Evolutionary conservation across 1,284 basidiomycete species (phyloP), one percentile per base, ranked within the genome.

Genomic region (Vanrija sp.): DNA sequence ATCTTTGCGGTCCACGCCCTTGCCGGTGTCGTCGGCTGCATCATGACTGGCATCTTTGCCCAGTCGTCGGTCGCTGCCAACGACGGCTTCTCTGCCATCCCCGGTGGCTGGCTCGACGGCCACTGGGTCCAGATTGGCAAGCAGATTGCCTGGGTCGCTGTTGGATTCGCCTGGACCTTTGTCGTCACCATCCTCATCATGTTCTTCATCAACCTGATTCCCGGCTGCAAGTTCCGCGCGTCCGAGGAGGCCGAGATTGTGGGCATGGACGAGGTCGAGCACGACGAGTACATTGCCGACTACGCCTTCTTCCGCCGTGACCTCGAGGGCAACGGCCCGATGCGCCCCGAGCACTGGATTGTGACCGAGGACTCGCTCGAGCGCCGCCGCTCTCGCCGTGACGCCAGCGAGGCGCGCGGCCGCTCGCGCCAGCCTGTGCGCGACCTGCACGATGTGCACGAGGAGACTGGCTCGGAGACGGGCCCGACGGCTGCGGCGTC

Each of bases 1-100:
- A 81, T 91, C 54, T 90, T 88, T 71, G 86, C 88, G n/a, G 87
- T 91, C 65, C 91, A 98, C 79, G 92, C 88, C 41, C 77, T 97
- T 18, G 90, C 89, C 4, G 94, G 94, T 45, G 83, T 94, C 20
- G 81, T 95, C 47, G 92, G 93, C 39, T 81, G 90, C 36, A 69
- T 97, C 41, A 76, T 76, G 75, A 76, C 75, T 16, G 75, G 75
- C 41, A 58, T 76, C 49, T 96, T 97, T 63, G 88, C 88, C 2
- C 85, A 82, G 61, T 79, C 84, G 8, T 81, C 87, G 49, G 90
- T 96, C 61, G 86, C 85, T 22, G 83, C 88, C 61, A 88, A 85
- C 73, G 84, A 83, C 55, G 80, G 79, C 16, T 77, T 73, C 71
- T 47, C 75, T 6, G 72, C 61, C n/a, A 79, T 84, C 49, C 62